Conservation (phyloP, 2,329 filamentous ascomycete species). For the Monilinia polystroma region DNA sequence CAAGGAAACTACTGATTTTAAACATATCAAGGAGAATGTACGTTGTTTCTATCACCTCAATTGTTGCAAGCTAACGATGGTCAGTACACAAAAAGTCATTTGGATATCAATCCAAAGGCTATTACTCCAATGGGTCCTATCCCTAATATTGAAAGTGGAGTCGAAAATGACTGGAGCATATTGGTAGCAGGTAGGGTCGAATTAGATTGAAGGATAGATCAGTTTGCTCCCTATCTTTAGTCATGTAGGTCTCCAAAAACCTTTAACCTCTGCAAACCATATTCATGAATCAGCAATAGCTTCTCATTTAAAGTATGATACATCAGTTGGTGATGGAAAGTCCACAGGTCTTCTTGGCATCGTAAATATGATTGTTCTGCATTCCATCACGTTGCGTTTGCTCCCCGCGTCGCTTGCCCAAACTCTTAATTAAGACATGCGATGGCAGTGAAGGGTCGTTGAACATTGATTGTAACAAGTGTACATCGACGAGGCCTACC, state of each 20-base stretch:
- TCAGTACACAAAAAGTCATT: constrained; percentile 88
- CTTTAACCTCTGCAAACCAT: background rate
- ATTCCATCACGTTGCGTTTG: background rate
- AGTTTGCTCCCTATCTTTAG: background rate
- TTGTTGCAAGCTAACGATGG: constrained; percentile 22
- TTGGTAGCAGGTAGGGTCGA: constrained; percentile 83
- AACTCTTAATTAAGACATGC: background rate
- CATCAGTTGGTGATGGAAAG: background rate
- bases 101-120: constrained; percentile 61
- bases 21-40: constrained; percentile 52
- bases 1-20: constrained; percentile 40
- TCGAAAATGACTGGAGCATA: constrained; percentile 45
- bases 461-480: background rate
- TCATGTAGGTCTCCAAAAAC: constrained; percentile 1
- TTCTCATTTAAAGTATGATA: constrained; percentile 4
- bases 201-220: constrained; percentile 73
- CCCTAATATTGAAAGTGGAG: constrained; percentile 74
- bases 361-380: background rate
- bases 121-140: constrained; percentile 85
- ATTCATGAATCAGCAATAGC: background rate
- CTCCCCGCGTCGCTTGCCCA: background rate
- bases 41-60: background rate
- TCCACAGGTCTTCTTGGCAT: background rate
- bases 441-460: background rate
- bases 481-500: background rate